Base-by-base conservation (phyloP, 768 basidiomycete genomes). In the Tephrocybe sp. region DNA sequence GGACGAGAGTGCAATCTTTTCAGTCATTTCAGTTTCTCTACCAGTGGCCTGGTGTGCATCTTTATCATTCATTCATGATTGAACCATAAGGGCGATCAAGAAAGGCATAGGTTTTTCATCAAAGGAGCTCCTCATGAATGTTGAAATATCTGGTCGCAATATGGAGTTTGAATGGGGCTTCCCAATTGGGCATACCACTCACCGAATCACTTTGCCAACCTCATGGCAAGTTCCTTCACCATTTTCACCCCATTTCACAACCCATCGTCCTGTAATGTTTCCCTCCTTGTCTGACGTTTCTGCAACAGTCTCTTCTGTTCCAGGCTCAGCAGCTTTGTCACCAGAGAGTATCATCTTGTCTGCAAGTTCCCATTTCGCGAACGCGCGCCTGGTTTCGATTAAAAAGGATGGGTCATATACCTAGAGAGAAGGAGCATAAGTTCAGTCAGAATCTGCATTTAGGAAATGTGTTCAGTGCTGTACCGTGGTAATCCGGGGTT, bases 301-400 rank as follows among this genome's bases (percentile, higher is more conserved):
- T 12, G 92, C 91, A 1, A 92, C 77, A 0, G 90, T 90, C 68
- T 93, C 90, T 58, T 90, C 84, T 51, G 69, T 60, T 3, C 83
- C 84, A 0, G 76, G 70, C 15, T 53, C 51, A 23, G 69, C 64
- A 36, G 61, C 63, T 23, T 67, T 68, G 39, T 67, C 65, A 2
- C 71, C 63, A 6, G 80, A 74, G 0, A 86, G 68, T 43, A 74
- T 65, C 25, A 90, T 71, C 20, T 60, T 70, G 37, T 73, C 65
- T 20, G 85, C 83, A 21, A 93, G 79, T 63, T 90, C 86, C 90
- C 89, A 93, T 54, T 82, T 90, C 11, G 90, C 88, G 57, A 92
- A 86, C 1, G 85, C 81, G 28, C 90, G 77, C 50, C 66, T 70
- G 0, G 86, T 83, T 43, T 81, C 81, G 6, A 85, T 76, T 42